Base-by-base conservation (phyloP, 306 rosid species). In the Cyclanthera cordifolia region DNA sequence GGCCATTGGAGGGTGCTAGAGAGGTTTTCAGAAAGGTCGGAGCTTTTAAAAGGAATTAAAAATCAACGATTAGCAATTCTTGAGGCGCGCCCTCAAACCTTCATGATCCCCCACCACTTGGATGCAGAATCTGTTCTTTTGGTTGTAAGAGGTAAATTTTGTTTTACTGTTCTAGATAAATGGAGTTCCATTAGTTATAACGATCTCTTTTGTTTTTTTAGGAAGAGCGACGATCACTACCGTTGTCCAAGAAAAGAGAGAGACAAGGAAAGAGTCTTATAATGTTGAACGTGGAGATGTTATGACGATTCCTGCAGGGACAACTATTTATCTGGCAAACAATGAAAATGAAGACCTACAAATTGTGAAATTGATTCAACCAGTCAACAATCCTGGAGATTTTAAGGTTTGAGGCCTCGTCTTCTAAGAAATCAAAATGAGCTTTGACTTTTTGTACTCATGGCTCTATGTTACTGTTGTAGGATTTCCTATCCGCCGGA, bases 31-130 rank as follows among this genome's bases (percentile, higher is more conserved):
- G 11, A 53, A 15, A 74, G 73, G 28, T 53, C 81, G 0, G 73
- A 76, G 13, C 70, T 80, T 67, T 72, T 84, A 4, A 71, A 55
- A 3, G 88, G 88, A 32, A 68, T 84, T 25, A 60, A 81, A 43
- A 74, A 78, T 73, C 73, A 78, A 17, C 54, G 85, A 19, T 43
- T 84, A 2, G 72, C 73, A 12, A 34, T 84, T 48, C 48, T 80
- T 3, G 88, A 78, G 46, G 88, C 83, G 13, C 49, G 49, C 21
- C 81, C 88, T 8, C 57, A 73, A 34, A 76, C 85, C 25, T 80
- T 84, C 51, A 73, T 80, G 12, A 45, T 73, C 49, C 85, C 83
- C 4, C 76, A 80, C 75, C 88, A 84, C 37, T 60, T 52, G 5
- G 85, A 84, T 47, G 88, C 83, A 1, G 88, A 84, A 21, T 12